Evolutionary conservation across 2,329 filamentous ascomycete species (phyloP).

Genomic region (Bipolaris sorokiniana): DNA sequence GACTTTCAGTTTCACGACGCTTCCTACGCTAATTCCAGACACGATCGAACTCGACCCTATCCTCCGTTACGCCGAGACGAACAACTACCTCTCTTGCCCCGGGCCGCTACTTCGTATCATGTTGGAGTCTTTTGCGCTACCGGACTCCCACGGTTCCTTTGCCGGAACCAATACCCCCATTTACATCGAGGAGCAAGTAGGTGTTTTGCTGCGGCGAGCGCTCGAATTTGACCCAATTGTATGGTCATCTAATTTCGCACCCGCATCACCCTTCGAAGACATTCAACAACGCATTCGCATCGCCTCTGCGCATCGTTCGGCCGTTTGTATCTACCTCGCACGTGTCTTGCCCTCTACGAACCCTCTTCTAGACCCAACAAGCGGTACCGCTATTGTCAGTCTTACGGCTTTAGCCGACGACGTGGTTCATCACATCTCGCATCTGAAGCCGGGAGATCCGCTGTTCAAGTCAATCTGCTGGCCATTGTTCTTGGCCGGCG

Average conservation of each 20-base stretch:
- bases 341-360: slow-evolving; percentile 41
- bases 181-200: slow-evolving; percentile 35
- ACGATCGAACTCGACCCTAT: slow-evolving; percentile 43
- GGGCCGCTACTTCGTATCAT: slow-evolving; percentile 45
- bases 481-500: slow-evolving; percentile 65
- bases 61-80: slow-evolving; percentile 48
- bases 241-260: slow-evolving; percentile 43
- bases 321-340: slow-evolving; percentile 50
- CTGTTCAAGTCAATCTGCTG: slow-evolving; percentile 67
- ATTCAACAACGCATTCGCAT: slow-evolving; percentile 45
- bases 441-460: slow-evolving; percentile 56
- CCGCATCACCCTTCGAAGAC: slow-evolving; percentile 43
- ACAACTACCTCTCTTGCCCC: slow-evolving; percentile 50
- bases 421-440: slow-evolving; percentile 59
- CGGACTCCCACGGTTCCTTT: slow-evolving; percentile 27
- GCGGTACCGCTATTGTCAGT: slow-evolving; percentile 46
- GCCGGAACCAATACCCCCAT: slow-evolving; percentile 15
- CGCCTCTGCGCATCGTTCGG: slow-evolving; percentile 48
- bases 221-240: slow-evolving; percentile 40
- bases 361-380: slow-evolving; percentile 49
- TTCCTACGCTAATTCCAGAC: slow-evolving; percentile 38
- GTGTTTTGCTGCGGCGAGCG: slow-evolving; percentile 32
- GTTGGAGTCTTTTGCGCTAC: slow-evolving; percentile 45
- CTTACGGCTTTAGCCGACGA: slow-evolving; percentile 54
- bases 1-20: slow-evolving; percentile 39